These are phyloP conservation scores for Cutaneotrichosporon sp. DNA, from an alignment of 1,284 basidiomycete genomes.

Conservation along the genomic window DNA sequence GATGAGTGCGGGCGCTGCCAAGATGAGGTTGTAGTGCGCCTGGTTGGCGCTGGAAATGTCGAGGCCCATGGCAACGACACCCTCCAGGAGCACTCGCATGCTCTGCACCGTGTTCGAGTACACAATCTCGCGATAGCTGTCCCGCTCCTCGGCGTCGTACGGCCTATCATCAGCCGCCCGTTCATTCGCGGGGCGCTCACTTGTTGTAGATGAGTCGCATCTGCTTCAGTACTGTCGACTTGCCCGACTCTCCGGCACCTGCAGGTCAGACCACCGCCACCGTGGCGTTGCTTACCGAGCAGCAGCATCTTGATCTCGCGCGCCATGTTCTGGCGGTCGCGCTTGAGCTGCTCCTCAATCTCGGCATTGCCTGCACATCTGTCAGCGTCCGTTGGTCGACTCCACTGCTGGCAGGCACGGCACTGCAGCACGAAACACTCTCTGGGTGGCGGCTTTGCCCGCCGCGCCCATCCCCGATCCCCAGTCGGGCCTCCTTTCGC, in stretches of 20 bases:
- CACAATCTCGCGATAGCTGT: conserved; percentile 97
- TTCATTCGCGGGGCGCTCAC: conserved; percentile 30
- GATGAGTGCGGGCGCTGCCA: conserved; percentile 80
- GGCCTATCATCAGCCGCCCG: conserved; percentile 52
- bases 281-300: conserved; percentile 58
- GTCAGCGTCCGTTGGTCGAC: not conserved
- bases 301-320: conserved; percentile 83
- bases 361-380: conserved; percentile 68
- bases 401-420: not conserved
- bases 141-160: conserved; percentile 87
- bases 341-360: conserved; percentile 93
- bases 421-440: not conserved
- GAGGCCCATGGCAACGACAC: conserved; percentile 74
- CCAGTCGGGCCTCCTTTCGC: not conserved
- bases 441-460: not conserved
- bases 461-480: not conserved
- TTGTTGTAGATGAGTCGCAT: conserved; percentile 89
- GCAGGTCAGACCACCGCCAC: not conserved
- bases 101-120: conserved; percentile 96
- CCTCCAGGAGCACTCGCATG: conserved; percentile 93
- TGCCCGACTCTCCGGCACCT: conserved; percentile 78
- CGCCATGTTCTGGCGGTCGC: conserved; percentile 86
- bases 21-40: conserved; percentile 71
- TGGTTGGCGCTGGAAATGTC: conserved; percentile 69
- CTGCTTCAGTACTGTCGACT: conserved; percentile 93